phyloP scores from a whole-genome alignment of 192 early-diverging fungal species.

The Spizellomyces sp. region DNA sequence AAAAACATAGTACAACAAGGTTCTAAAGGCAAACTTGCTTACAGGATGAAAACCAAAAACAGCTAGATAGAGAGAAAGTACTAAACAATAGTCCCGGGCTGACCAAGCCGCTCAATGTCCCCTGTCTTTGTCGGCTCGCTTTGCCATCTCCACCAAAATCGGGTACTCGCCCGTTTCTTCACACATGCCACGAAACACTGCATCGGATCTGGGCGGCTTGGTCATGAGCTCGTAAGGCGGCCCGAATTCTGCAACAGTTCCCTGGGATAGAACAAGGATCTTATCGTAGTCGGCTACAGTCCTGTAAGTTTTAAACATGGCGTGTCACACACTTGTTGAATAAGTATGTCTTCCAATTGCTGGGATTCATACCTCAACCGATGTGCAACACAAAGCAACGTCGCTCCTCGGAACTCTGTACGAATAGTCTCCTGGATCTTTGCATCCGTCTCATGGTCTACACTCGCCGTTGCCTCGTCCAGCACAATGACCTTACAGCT shows the following conservation, averaged over 20 bases:
- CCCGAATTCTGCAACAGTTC: slow-evolving; percentile 63
- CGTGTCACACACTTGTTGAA: background rate
- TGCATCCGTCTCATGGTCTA: slow-evolving; percentile 87
- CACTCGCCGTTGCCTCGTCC: slow-evolving; percentile 80
- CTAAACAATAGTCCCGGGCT: too few species aligned
- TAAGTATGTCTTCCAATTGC: slow-evolving; percentile 4
- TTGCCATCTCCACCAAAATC: slow-evolving; percentile 63
- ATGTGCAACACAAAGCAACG: slow-evolving; percentile 89
- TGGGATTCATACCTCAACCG: slow-evolving; percentile 37
- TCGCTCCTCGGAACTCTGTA: slow-evolving; percentile 61
- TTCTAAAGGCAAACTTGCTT: too few species aligned
- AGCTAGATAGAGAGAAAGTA: too few species aligned
- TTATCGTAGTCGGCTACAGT: slow-evolving; percentile 75
- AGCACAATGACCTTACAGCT: slow-evolving; percentile 33
- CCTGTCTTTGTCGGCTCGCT: background rate
- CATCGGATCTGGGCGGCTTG: slow-evolving; percentile 14
- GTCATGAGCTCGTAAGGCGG: slow-evolving; percentile 63
- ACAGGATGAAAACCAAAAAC: too few species aligned
- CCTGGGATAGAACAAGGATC: slow-evolving; percentile 79
- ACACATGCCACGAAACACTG: slow-evolving; percentile 79
- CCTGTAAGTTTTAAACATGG: background rate
- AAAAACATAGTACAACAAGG: too few species aligned
- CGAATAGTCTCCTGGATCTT: slow-evolving; percentile 88
- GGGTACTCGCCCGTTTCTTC: slow-evolving; percentile 77
- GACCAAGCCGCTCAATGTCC: background rate